Base-by-base conservation (phyloP, 192 early-diverging fungal genomes). In the Fimicolochytrium jonesii region DNA sequence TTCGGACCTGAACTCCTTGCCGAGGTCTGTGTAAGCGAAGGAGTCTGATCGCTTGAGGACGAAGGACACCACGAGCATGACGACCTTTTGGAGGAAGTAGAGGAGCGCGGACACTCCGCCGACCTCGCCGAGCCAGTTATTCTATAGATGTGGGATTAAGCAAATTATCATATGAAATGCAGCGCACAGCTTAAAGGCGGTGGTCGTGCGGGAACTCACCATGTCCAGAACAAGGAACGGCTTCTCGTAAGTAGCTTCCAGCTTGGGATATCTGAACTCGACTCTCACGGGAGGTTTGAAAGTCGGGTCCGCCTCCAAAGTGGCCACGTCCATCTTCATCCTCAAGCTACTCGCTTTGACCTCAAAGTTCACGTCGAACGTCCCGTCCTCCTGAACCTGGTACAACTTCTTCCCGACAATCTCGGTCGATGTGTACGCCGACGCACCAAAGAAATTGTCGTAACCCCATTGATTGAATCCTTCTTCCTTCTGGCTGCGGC, bases 121-220 rank as follows among this genome's bases (percentile, higher is more conserved):
- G 18, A 79, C 70, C 47, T 79, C 72, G 28, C 74, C 72, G 26
- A 79, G 61, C 73, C 73, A 74, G 64, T 79, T 79, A 51, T 69
- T 70, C 77, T 78, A n/a, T 18, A 65, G 2, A 44, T 63, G 39
- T 2, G 36, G 34, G 25, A 28, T 44, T 22, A 28, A 66, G 13
- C 11, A 25, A 2, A 44, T 20, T 9, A 23, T 42, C 32, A 23
- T 7, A 22, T 4, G 20, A 54, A 55, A 30, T 29, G 20, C 34
- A 58, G 36, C n/a, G n/a, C n/a, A n/a, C n/a, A n/a, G n/a, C n/a
- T n/a, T n/a, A n/a, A n/a, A n/a, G n/a, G n/a, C n/a, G n/a, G n/a
- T n/a, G n/a, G n/a, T n/a, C n/a, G n/a, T n/a, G n/a, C n/a, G n/a
- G 37, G 34, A 56, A 39, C 53, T 65, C 57, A 78, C 76, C 68